Percentiles rank a stretch among this genome's conserved stretches.
Evolutionary conservation across 1,284 basidiomycete species (phyloP).

Genomic region (Mycena sp.): DNA sequence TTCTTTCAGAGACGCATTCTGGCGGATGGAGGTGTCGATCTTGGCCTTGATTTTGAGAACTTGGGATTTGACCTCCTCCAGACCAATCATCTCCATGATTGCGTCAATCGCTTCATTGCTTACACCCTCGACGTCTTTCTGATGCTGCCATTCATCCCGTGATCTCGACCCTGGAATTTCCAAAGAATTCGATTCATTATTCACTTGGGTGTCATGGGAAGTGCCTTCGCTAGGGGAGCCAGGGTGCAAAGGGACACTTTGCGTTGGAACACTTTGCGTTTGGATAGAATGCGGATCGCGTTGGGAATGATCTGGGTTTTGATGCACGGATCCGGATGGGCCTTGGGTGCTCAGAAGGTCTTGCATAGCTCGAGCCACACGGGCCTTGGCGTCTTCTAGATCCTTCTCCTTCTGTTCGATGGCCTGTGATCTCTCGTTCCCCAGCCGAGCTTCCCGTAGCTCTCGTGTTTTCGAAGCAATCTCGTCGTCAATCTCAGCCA

Average conservation of each 20-base stretch:
- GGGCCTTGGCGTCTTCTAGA: constrained; percentile 36
- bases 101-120: constrained; percentile 57
- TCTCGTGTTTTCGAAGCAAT: constrained; percentile 38
- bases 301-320: background rate
- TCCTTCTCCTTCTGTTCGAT: constrained; percentile 47
- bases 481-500: constrained; percentile 45
- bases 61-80: constrained; percentile 63
- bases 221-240: background rate
- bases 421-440: constrained; percentile 37
- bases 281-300: background rate
- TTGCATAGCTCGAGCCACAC: constrained; percentile 1
- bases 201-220: background rate
- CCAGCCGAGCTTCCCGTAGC: constrained; percentile 37
- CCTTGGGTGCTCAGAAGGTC: background rate
- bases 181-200: background rate
- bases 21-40: constrained; percentile 57
- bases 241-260: background rate
- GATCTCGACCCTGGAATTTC: constrained; percentile 26
- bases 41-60: constrained; percentile 60
- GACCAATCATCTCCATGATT: constrained; percentile 67
- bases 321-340: too few species aligned
- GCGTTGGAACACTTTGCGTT: background rate
- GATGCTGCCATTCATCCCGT: constrained; percentile 54
- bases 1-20: constrained; percentile 54
- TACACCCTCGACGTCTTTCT: constrained; percentile 57